A percentile compares a stretch with the other conserved stretches of the same genome.
phyloP scores from a whole-genome alignment of 257 asterid genomes.

The Solanum pimpinellifolium region DNA sequence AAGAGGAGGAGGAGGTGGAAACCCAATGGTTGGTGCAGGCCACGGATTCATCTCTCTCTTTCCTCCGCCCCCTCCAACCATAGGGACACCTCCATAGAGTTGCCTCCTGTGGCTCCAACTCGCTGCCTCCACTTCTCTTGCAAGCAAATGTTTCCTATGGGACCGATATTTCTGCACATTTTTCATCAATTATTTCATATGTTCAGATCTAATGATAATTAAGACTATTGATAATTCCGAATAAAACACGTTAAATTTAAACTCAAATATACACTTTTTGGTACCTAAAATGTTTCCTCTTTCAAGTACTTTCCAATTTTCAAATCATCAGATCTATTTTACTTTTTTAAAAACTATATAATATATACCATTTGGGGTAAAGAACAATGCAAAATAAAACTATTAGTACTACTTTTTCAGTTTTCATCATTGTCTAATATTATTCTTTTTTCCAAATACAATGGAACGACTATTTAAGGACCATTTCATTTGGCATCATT shows the following conservation, averaged over 20 bases:
- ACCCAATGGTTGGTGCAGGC: slow-evolving; percentile 58
- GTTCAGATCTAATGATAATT: neutral
- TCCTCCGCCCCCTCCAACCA: slow-evolving; percentile 13
- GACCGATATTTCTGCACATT: slow-evolving; percentile 74
- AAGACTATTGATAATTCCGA: fast-evolving
- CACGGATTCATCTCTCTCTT: slow-evolving; percentile 48
- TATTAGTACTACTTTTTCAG: neutral
- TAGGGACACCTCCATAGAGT: slow-evolving; percentile 21
- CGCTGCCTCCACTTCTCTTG: slow-evolving; percentile 79
- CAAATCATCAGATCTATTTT: neutral
- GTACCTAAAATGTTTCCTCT: neutral
- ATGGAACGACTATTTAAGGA: neutral
- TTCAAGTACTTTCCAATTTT: neutral
- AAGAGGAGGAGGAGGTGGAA: slow-evolving; percentile 38
- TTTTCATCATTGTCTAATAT: neutral
- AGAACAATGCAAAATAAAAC: neutral
- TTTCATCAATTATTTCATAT: neutral
- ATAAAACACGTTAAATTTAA: neutral
- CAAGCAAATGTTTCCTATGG: slow-evolving; percentile 64
- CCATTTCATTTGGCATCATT: neutral
- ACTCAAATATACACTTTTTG: neutral
- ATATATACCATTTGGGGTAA: neutral
- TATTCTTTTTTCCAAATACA: neutral
- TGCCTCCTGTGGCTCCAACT: slow-evolving; percentile 66
- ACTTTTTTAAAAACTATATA: neutral